Conservation (phyloP, 2,329 filamentous ascomycete species). For the Rhynchosporium graminicola region DNA sequence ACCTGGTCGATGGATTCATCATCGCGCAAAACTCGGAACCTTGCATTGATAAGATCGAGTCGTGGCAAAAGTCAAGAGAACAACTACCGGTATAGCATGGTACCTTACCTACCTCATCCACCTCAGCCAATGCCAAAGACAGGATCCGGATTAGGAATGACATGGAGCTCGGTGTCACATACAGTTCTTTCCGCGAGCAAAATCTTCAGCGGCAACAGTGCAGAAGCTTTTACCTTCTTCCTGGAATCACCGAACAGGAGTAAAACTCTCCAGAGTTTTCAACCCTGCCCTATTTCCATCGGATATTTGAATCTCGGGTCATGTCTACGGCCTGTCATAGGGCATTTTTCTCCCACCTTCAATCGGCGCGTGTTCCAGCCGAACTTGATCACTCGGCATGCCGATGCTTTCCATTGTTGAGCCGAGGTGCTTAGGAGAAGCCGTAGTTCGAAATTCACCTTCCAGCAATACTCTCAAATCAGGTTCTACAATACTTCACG, state of each 20-base stretch:
- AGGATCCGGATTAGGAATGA: not conserved
- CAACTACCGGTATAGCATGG: not conserved
- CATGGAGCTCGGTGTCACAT: not conserved
- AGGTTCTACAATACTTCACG: too few species aligned
- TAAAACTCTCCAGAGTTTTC: not conserved
- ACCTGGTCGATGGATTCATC: not conserved
- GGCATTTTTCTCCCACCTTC: not conserved
- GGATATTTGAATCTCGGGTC: not conserved
- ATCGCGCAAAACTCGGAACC: constrained; percentile 19
- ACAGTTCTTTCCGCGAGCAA: constrained; percentile 1
- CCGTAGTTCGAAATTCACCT: not conserved
- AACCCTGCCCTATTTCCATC: not conserved
- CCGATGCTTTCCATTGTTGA: not conserved
- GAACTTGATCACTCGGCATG: constrained; percentile 3
- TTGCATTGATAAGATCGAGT: constrained; percentile 19
- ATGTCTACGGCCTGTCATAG: not conserved
- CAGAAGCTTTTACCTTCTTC: not conserved
- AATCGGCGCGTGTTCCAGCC: not conserved
- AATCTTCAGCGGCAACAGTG: constrained; percentile 8
- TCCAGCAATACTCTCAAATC: not conserved
- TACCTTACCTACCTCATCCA: constrained; percentile 11
- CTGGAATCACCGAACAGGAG: constrained; percentile 9
- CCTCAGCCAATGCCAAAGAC: not conserved
- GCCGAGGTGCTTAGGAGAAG: constrained; percentile 1
- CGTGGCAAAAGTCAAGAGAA: not conserved